Percentiles rank a stretch among this genome's conserved stretches.
Conservation (phyloP, 495 filamentous ascomycete genomes). For the Hyaloscypha hepaticicola region DNA sequence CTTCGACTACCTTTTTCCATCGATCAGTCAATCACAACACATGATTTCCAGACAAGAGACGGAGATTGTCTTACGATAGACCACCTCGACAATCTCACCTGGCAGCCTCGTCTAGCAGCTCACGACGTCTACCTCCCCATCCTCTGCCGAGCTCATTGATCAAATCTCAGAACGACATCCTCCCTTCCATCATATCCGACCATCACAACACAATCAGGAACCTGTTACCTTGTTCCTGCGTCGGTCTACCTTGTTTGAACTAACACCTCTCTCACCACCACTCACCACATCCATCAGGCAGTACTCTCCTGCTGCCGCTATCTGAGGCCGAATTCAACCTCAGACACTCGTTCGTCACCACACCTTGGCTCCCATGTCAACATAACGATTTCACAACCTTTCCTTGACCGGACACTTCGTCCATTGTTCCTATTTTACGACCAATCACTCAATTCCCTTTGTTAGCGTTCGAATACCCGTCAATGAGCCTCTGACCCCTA, state of each 20-base stretch:
- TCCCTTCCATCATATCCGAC: neutral
- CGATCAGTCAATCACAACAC: slow-evolving; percentile 35
- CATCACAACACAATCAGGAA: neutral
- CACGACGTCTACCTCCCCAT: slow-evolving; percentile 37
- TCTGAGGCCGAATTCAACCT: slow-evolving; percentile 24
- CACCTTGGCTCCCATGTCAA: slow-evolving; percentile 35
- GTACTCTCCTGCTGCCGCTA: slow-evolving; percentile 18
- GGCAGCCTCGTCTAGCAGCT: slow-evolving; percentile 16
- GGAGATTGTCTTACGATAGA: slow-evolving; percentile 28
- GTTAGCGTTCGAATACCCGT: slow-evolving; percentile 56
- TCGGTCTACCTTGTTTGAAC: neutral
- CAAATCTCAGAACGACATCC: slow-evolving; percentile 17
- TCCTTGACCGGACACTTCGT: slow-evolving; percentile 38
- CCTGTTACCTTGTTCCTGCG: neutral
- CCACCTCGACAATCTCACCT: slow-evolving; percentile 9
- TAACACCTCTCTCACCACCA: neutral
- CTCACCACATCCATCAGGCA: neutral
- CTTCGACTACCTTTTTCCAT: slow-evolving; percentile 45
- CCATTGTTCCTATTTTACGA: slow-evolving; percentile 41
- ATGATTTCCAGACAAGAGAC: slow-evolving; percentile 40
- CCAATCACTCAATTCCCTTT: slow-evolving; percentile 52
- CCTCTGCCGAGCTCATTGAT: slow-evolving; percentile 30
- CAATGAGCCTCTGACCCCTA: slow-evolving; percentile 65
- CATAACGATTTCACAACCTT: slow-evolving; percentile 34
- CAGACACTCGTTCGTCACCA: slow-evolving; percentile 27